phyloP scores from a whole-genome alignment of 179 eudicot genomes.

The Monotropa hypopitys region DNA sequence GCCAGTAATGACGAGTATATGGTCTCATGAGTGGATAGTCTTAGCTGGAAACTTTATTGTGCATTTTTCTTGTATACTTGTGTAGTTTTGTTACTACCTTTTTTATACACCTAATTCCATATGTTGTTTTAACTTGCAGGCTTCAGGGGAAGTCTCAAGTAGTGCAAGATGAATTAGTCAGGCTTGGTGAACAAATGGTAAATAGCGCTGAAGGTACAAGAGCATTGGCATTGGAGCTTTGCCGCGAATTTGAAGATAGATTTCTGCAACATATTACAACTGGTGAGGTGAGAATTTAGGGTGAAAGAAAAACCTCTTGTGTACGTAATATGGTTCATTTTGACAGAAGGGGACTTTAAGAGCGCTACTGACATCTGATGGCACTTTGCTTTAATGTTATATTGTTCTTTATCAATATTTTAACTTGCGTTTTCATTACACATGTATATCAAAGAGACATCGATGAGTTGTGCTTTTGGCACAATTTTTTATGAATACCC shows the following conservation, averaged over 20 bases:
- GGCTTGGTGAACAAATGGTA: slow-evolving; percentile 91
- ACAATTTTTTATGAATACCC: background rate
- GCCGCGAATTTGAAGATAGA: slow-evolving; percentile 98
- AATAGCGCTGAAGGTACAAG: slow-evolving; percentile 78
- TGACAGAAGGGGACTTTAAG: background rate
- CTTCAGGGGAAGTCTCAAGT: slow-evolving; percentile 98
- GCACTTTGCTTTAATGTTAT: background rate
- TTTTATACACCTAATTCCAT: slow-evolving; percentile 9
- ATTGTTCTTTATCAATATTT: no score
- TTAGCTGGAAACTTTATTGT: background rate
- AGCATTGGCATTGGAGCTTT: slow-evolving; percentile 93
- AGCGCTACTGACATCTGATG: background rate
- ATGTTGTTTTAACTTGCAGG: slow-evolving; percentile 24
- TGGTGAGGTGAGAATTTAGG: slow-evolving; percentile 63
- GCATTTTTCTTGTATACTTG: background rate
- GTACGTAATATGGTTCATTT: background rate
- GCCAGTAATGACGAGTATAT: background rate
- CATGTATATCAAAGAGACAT: background rate
- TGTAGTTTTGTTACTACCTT: background rate
- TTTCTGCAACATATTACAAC: slow-evolving; percentile 84
- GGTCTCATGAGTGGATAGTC: background rate
- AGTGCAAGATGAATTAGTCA: slow-evolving; percentile 86
- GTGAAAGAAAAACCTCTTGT: background rate
- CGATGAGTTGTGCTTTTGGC: background rate
- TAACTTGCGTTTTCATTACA: background rate